These are phyloP conservation scores for Globisporangium cederbergense DNA, from an alignment of 352 stramenopile species.

Conservation along the genomic window DNA sequence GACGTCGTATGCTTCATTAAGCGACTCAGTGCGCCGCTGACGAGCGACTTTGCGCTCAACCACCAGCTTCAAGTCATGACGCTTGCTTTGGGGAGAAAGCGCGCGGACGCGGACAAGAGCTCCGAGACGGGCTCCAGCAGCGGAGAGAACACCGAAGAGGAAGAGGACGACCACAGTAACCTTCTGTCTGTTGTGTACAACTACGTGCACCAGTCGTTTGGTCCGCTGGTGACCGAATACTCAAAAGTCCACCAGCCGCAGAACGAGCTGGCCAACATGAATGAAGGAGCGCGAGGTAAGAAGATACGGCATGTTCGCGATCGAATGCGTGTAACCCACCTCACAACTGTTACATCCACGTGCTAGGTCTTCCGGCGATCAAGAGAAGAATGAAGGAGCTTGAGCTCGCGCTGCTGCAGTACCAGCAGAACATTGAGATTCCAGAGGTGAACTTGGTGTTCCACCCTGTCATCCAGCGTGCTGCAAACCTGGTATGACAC, in stretches of 20 bases:
- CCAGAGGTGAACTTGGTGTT: constrained; percentile 89
- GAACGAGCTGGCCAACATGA: constrained; percentile 54
- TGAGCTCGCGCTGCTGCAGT: constrained; percentile 91
- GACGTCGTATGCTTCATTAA: constrained; percentile 89
- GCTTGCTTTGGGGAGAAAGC: constrained; percentile 60
- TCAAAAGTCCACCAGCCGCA: constrained; percentile 80
- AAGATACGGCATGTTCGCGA: not conserved
- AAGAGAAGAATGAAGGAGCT: constrained; percentile 92
- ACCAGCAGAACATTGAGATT: constrained; percentile 94
- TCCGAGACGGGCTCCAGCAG: constrained; percentile 32
- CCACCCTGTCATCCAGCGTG: constrained; percentile 84
- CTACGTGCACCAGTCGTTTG: constrained; percentile 87
- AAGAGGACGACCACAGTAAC: constrained; percentile 62
- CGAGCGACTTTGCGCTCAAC: constrained; percentile 65
- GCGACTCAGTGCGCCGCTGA: constrained; percentile 60
- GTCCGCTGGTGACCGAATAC: constrained; percentile 83
- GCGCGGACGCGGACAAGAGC: constrained; percentile 23
- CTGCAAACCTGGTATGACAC: constrained; percentile 43
- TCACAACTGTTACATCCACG: constrained; percentile 9
- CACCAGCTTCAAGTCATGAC: constrained; percentile 88
- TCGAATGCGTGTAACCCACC: not conserved
- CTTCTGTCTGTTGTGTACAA: constrained; percentile 86
- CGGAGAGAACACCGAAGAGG: constrained; percentile 56
- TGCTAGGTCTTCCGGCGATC: constrained; percentile 74
- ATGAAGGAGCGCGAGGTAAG: constrained; percentile 55